Evolutionary conservation across 345 rosid species (phyloP).

Genomic region (Leavenworthia alabamica): DNA sequence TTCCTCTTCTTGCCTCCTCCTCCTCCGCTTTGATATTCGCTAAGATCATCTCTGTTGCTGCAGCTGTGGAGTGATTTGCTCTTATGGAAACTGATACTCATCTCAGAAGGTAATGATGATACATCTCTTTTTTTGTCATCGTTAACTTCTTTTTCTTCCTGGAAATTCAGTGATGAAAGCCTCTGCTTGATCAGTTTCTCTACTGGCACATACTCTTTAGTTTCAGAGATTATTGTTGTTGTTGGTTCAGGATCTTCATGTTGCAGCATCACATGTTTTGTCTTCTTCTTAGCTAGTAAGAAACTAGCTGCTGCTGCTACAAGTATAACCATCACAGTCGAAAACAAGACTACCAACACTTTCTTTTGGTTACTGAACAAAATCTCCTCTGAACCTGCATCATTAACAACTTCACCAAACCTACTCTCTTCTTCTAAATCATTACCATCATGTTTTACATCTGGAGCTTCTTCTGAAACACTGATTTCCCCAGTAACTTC

Average conservation of each 20-base stretch:
- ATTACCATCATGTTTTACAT: neutral
- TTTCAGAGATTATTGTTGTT: neutral
- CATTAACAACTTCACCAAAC: slow-evolving; percentile 10
- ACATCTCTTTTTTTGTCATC: slow-evolving; percentile 26
- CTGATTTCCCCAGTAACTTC: neutral
- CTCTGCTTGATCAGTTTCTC: slow-evolving; percentile 26
- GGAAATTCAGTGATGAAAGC: slow-evolving; percentile 32
- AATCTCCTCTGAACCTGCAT: neutral
- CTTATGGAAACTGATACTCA: slow-evolving; percentile 48
- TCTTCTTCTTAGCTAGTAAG: slow-evolving; percentile 35
- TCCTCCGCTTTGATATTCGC: slow-evolving; percentile 41
- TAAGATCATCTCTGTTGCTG: slow-evolving; percentile 7
- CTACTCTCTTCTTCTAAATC: slow-evolving; percentile 25
- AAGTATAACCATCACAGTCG: slow-evolving; percentile 35
- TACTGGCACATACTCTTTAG: slow-evolving; percentile 17
- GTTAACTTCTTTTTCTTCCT: slow-evolving; percentile 30
- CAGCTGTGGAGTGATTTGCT: slow-evolving; percentile 33
- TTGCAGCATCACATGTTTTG: neutral
- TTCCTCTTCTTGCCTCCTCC: slow-evolving; percentile 28
- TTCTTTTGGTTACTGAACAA: slow-evolving; percentile 4
- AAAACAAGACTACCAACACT: slow-evolving; percentile 25
- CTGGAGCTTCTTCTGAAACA: slow-evolving; percentile 14
- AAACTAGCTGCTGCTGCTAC: slow-evolving; percentile 35
- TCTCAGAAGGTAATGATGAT: slow-evolving; percentile 17
- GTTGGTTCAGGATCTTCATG: slow-evolving; percentile 17